A percentile compares a stretch with the other conserved stretches of the same genome.
phyloP scores from a whole-genome alignment of 495 filamentous ascomycete species.

The Tuber melanosporum region DNA sequence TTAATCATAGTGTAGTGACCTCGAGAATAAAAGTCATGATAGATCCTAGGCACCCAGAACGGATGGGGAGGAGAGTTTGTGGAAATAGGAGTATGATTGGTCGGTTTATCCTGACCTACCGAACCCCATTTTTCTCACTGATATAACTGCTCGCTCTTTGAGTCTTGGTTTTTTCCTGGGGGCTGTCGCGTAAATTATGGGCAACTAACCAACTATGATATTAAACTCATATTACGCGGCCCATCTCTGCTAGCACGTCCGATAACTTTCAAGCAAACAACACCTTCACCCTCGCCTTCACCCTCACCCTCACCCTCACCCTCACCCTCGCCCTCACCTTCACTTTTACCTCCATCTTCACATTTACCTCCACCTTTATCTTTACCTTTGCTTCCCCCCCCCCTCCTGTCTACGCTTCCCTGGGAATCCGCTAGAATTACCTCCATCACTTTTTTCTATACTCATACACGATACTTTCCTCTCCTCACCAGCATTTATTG shows the following conservation, averaged over 20 bases:
- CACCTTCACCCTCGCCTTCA: neutral
- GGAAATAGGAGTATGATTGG: neutral
- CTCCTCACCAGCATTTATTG: neutral
- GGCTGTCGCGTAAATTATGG: neutral
- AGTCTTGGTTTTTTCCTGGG: neutral
- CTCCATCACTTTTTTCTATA: neutral
- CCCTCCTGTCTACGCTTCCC: neutral
- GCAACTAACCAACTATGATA: neutral
- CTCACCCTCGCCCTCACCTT: neutral
- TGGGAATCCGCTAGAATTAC: neutral
- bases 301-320: neutral
- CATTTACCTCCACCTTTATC: neutral
- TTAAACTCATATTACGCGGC: slow-evolving; percentile 3
- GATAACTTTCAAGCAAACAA: neutral
- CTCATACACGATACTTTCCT: neutral
- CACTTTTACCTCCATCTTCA: neutral
- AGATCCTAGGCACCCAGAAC: neutral
- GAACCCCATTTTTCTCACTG: neutral
- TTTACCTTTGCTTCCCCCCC: neutral
- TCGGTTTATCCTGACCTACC: neutral
- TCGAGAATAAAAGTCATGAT: neutral
- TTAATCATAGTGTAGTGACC: neutral
- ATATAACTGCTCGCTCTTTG: neutral
- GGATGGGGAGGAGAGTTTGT: neutral
- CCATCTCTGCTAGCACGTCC: neutral